phyloP scores from a whole-genome alignment of 805 yeast genomes.

The Teunomyces gatunensis region DNA sequence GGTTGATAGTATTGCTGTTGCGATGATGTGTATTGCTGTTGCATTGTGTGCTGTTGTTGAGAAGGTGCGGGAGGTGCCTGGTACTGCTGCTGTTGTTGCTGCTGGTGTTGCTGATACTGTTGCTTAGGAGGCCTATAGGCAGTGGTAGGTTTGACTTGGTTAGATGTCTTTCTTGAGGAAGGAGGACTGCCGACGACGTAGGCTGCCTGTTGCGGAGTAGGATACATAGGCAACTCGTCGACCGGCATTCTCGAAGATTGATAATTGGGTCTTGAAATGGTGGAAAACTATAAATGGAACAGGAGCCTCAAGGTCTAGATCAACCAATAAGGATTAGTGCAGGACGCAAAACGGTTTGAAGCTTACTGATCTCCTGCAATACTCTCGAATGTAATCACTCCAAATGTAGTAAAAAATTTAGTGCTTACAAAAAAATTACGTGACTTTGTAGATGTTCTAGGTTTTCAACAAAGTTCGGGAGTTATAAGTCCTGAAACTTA shows the following conservation, averaged over 20 bases:
- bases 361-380: not conserved
- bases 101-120: conserved; percentile 6
- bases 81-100: conserved; percentile 2
- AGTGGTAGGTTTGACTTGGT: conserved; percentile 3
- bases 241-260: conserved; percentile 16
- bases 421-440: not conserved
- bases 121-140: conserved; percentile 11
- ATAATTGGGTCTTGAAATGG: not conserved
- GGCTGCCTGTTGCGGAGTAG: conserved; percentile 46
- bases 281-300: not conserved
- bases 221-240: conserved; percentile 44
- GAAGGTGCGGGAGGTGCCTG: conserved; percentile 12
- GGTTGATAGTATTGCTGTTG: conserved; percentile 10
- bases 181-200: conserved; percentile 22
- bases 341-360: not conserved
- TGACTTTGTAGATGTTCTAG: not conserved
- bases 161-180: conserved; percentile 3
- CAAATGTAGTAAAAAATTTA: not conserved
- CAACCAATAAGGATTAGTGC: conserved; percentile 2
- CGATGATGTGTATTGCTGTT: conserved; percentile 3
- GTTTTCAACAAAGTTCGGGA: not conserved
- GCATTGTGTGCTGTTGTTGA: conserved; percentile 9
- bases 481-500: too few relatives aligned
- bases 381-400: not conserved
- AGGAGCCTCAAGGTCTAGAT: conserved; percentile 1